Conservation (phyloP, 1,139 yeast species). For the Nakaseomyces kungkrabaensis region DNA sequence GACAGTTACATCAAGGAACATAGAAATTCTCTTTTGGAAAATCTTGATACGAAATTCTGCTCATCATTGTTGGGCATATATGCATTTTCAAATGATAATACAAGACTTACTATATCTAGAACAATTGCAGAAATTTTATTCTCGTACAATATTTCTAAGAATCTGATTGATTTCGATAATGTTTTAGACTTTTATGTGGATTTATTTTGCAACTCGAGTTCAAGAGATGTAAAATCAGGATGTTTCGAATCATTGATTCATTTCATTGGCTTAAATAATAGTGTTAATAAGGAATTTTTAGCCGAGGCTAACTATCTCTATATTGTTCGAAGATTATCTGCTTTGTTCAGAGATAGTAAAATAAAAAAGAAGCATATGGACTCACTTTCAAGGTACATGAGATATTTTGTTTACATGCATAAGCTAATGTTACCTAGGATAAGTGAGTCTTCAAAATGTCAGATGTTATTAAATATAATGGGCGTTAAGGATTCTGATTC, state of each 20-base stretch:
- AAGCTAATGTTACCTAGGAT: slow-evolving; percentile 18
- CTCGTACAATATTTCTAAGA: slow-evolving; percentile 12
- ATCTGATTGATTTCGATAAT: slow-evolving; percentile 14
- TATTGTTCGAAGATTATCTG: slow-evolving; percentile 16
- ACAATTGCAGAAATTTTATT: slow-evolving; percentile 30
- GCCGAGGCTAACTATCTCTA: slow-evolving; percentile 20
- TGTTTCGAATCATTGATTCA: slow-evolving; percentile 31
- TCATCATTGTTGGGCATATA: slow-evolving; percentile 21
- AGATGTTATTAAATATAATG: slow-evolving; percentile 17
- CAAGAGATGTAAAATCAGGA: slow-evolving; percentile 25
- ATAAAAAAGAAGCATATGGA: slow-evolving; percentile 12
- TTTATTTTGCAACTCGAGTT: slow-evolving; percentile 20
- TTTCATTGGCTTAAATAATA: slow-evolving; percentile 23
- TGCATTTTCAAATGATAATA: slow-evolving; percentile 24
- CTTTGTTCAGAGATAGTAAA: slow-evolving; percentile 11
- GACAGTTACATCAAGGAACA: slow-evolving; percentile 19
- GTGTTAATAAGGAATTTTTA: slow-evolving; percentile 21
- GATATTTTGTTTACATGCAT: slow-evolving; percentile 20
- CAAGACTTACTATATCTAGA: slow-evolving; percentile 28
- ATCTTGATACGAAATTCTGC: slow-evolving; percentile 16
- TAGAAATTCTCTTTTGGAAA: slow-evolving; percentile 9
- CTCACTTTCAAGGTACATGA: slow-evolving; percentile 15
- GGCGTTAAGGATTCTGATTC: slow-evolving; percentile 8
- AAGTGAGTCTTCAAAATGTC: slow-evolving; percentile 21
- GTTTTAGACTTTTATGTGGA: slow-evolving; percentile 25